Base-by-base conservation (phyloP, 1,139 yeast species). In the Torulaspora pretoriensis region DNA sequence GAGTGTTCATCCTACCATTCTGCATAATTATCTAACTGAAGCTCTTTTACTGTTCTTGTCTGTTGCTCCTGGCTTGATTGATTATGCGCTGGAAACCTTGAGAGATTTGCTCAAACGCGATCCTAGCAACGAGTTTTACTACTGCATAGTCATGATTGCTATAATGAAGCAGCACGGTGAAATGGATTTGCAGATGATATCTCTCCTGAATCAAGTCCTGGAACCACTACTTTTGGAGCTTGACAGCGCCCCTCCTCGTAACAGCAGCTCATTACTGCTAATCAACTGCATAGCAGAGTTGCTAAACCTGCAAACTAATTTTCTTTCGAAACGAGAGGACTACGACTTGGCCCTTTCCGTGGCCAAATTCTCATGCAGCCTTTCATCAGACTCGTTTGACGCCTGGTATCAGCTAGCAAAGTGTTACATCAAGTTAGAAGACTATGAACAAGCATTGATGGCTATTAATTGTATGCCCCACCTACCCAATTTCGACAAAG, bases 391-490 rank as follows among this genome's bases (percentile, higher is more conserved):
- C 2, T 95, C 85, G 60, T 90, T 87, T 64, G 75, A 76, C 50
- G 73, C 94, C 4, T 92, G 97, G 98, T 78, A 83, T 13, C 70
- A 75, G 48, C 69, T 92, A 40, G 87, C 88, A 2, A 74, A 77
- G 57, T 81, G 83, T 9, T 86, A 90, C 61, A 83, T 90, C 33
- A 71, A 80, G 43, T 69, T 75, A 51, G 81, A 78, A 44, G 88
- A 88, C 62, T 84, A 77, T 56, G 81, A 80, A 49, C 80, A 77
- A 58, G 97, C 97, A 0, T 71, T 92, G 48, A 68, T 87, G 42
- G 81, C 96, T 0, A 73, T 92, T 54, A 92, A 92, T 62, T 85
- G 96, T 5, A 83, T 96, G 61, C 97, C 97, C 8, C 86, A 52
- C 27, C 42, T 61, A 35, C 53, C 54, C n/a, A 42, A 48, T 10